Percentiles rank a stretch among this genome's conserved stretches.
Evolutionary conservation across 306 rosid genomes (phyloP).

Genomic region (Gillenia trifoliata): DNA sequence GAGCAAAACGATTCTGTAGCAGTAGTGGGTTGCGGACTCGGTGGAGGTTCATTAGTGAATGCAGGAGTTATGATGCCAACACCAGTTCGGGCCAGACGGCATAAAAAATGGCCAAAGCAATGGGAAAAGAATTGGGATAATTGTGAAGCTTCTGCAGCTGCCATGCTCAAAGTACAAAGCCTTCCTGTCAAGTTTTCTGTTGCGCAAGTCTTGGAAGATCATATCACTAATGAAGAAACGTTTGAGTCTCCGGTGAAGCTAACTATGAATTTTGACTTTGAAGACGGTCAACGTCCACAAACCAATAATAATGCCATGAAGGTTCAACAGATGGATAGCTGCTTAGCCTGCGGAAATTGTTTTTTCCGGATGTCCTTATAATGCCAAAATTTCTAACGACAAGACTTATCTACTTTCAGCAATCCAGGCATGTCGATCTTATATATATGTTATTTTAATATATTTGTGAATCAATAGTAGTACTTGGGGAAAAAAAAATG

Average conservation of each 20-base stretch:
- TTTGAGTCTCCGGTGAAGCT: constrained; percentile 22
- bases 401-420: constrained; percentile 23
- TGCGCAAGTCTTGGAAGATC: constrained; percentile 20
- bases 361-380: constrained; percentile 36
- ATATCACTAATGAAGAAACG: constrained; percentile 7
- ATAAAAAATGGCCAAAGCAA: constrained; percentile 33
- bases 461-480: too few relatives aligned
- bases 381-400: constrained; percentile 30
- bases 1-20: constrained; percentile 29
- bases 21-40: constrained; percentile 32
- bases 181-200: constrained; percentile 21
- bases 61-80: constrained; percentile 34
- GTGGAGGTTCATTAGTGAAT: constrained; percentile 35
- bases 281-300: constrained; percentile 8
- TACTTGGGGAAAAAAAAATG: too few relatives aligned
- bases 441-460: not conserved
- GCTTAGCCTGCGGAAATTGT: constrained; percentile 33
- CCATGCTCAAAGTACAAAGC: constrained; percentile 30
- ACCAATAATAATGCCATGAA: not conserved
- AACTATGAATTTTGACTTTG: constrained; percentile 28
- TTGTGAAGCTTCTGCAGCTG: constrained; percentile 30
- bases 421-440: constrained; percentile 20
- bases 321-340: not conserved
- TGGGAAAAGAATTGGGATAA: constrained; percentile 32
- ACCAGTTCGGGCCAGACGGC: constrained; percentile 21